Conservation (phyloP, 208 protist species). For the Balamuthia mandrillaris region DNA sequence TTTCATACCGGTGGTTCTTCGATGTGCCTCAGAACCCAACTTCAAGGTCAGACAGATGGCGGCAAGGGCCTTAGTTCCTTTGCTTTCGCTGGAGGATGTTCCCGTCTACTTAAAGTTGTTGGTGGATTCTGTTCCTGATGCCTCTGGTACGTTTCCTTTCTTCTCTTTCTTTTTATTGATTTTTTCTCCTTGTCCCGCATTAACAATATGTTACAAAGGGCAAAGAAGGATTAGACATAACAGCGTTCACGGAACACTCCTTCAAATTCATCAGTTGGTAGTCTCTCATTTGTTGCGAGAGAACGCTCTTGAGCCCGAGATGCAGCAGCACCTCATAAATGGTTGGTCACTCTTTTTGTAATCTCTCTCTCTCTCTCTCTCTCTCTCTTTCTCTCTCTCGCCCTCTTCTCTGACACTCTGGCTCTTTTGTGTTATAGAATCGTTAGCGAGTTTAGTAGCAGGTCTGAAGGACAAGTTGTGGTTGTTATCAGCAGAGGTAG, state of each 20-base stretch:
- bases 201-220: background rate
- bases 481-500: too few relatives aligned
- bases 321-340: too few relatives aligned
- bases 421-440: background rate
- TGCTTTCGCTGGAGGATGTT: background rate
- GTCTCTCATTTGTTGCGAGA: background rate
- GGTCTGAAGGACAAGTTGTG: too few relatives aligned
- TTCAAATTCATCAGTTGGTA: background rate
- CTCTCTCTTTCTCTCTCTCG: background rate
- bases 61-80: background rate
- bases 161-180: too few relatives aligned
- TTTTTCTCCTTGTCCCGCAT: background rate
- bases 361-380: too few relatives aligned
- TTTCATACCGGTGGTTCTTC: background rate
- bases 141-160: too few relatives aligned
- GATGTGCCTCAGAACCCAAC: background rate
- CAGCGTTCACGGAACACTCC: background rate
- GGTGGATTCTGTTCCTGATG: background rate
- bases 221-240: background rate
- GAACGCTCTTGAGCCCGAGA: background rate
- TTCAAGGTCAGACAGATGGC: constrained; percentile 9
- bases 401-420: background rate
- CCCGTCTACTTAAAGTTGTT: background rate
- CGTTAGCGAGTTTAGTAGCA: too few relatives aligned
- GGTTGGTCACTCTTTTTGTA: too few relatives aligned